Percentiles rank a stretch among this genome's conserved stretches.
Evolutionary conservation across 2,329 filamentous ascomycete genomes (phyloP).

Genomic region (Pseudopithomyces chartarum): DNA sequence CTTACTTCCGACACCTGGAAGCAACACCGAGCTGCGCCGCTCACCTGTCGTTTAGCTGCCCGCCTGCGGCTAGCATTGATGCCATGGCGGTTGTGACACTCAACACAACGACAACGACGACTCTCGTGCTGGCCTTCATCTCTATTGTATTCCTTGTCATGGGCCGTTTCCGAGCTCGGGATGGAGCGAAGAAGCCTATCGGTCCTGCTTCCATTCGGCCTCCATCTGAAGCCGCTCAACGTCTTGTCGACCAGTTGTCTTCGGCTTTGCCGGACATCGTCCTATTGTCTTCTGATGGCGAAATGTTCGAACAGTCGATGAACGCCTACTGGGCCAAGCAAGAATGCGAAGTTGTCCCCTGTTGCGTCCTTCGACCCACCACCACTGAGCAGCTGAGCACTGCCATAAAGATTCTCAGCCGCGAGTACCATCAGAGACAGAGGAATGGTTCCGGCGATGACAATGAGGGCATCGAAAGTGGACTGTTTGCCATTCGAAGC

Average conservation of each 20-base stretch:
- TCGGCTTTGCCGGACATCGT: constrained; percentile 18
- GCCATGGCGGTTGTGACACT: no score
- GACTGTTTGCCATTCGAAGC: constrained; percentile 53
- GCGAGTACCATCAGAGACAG: constrained; percentile 31
- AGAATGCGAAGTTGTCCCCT: constrained; percentile 37
- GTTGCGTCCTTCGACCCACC: constrained; percentile 37
- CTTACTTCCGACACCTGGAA: no score
- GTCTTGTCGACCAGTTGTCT: constrained; percentile 14
- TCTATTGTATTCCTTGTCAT: no score
- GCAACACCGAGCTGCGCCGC: no score
- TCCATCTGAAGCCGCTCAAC: constrained; percentile 13
- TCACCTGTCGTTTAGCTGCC: no score
- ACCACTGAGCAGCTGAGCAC: constrained; percentile 33
- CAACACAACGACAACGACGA: no score
- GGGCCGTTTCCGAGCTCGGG: no score
- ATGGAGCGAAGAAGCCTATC: neutral
- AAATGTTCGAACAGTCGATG: constrained; percentile 14
- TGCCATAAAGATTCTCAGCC: constrained; percentile 34
- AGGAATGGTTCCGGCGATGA: neutral
- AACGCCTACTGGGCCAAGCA: constrained; percentile 41
- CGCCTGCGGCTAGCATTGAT: no score
- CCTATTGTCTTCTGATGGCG: constrained; percentile 10
- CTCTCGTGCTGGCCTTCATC: no score
- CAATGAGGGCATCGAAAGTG: neutral
- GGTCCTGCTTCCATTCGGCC: neutral